Evolutionary conservation across 805 yeast genomes (phyloP).

Genomic region (Saccharomycopsis microspora): DNA sequence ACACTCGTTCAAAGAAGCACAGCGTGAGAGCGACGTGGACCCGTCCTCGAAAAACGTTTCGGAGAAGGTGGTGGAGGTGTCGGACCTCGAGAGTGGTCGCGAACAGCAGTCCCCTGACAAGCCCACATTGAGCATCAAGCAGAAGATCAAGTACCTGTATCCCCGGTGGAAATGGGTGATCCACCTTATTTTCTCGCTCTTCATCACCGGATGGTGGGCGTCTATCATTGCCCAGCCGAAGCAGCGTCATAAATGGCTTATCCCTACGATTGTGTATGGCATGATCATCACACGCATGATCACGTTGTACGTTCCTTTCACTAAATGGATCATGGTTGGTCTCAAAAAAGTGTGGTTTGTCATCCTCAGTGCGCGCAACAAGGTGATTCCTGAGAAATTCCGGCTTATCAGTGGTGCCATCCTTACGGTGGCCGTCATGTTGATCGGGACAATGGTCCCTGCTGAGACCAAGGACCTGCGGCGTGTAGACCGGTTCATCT

Average conservation of each 20-base stretch:
- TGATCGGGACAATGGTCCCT: constrained; percentile 45
- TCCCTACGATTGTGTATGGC: constrained; percentile 44
- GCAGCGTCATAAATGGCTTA: constrained; percentile 42
- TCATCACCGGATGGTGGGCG: constrained; percentile 49
- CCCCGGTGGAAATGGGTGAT: constrained; percentile 19
- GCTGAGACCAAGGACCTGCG: constrained; percentile 34
- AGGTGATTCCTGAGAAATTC: constrained; percentile 30
- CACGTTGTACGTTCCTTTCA: constrained; percentile 34
- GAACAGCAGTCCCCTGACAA: no score
- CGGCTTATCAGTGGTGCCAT: constrained; percentile 34
- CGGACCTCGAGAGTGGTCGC: not conserved
- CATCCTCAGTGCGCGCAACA: constrained; percentile 21
- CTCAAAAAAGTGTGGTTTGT: constrained; percentile 5
- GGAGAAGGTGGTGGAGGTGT: not conserved
- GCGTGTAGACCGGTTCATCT: constrained; percentile 42
- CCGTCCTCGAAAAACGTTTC: not conserved
- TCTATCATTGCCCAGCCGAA: constrained; percentile 39
- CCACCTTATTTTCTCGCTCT: constrained; percentile 23
- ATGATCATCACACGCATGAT: constrained; percentile 39
- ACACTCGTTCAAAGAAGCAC: not conserved
- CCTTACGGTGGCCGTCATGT: constrained; percentile 34
- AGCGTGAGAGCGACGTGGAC: not conserved
- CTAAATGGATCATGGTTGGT: constrained; percentile 4
- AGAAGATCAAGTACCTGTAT: constrained; percentile 7
- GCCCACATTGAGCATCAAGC: not conserved